These are phyloP conservation scores for Batrachochytrium dendrobatidis DNA, from an alignment of 371 early-diverging fungal species.

Conservation along the genomic window DNA sequence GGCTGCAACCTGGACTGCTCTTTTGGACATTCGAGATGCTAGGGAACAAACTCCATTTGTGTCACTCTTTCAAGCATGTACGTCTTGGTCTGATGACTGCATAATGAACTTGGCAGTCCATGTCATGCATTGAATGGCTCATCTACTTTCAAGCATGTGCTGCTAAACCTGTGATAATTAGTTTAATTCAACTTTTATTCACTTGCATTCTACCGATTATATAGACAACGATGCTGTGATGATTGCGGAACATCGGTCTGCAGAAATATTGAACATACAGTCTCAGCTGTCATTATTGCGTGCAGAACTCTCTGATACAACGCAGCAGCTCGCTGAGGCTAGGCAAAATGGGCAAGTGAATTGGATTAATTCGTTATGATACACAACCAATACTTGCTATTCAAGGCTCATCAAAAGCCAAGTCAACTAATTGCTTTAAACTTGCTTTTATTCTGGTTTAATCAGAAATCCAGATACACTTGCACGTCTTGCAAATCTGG, in stretches of 20 bases:
- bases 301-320: background rate
- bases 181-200: too few species aligned
- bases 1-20: background rate
- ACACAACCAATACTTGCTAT: too few species aligned
- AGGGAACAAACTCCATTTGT: background rate
- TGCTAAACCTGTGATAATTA: too few species aligned
- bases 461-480: background rate
- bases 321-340: background rate
- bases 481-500: constrained; percentile 49
- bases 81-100: background rate
- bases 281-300: background rate
- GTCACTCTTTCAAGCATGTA: constrained; percentile 6
- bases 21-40: constrained; percentile 5
- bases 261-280: background rate
- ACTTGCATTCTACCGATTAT: too few species aligned
- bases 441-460: too few species aligned
- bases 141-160: too few species aligned
- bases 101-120: too few species aligned
- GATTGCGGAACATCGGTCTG: background rate
- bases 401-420: too few species aligned
- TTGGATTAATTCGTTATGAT: too few species aligned
- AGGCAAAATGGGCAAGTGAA: too few species aligned
- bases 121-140: too few species aligned
- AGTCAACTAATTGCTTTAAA: too few species aligned
- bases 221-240: background rate